These are phyloP conservation scores for Yamadazyma tumulicola DNA, from an alignment of 805 yeast species.

Conservation along the genomic window DNA sequence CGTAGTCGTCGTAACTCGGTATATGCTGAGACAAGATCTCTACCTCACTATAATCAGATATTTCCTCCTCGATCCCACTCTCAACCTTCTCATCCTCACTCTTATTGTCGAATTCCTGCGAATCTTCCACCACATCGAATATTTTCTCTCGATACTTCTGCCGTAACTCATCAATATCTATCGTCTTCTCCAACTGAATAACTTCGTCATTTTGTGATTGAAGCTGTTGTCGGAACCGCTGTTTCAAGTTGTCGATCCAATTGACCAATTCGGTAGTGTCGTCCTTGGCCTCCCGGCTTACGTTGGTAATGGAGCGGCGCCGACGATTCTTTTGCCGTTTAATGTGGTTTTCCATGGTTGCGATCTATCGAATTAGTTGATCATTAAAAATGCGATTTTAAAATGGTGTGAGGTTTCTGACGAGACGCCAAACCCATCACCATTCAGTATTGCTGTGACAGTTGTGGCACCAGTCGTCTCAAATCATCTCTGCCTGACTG, in stretches of 20 bases:
- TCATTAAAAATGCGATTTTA: conserved; percentile 3
- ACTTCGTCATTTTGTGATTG: conserved; percentile 17
- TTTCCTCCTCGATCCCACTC: conserved; percentile 1
- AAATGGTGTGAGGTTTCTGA: too few relatives aligned
- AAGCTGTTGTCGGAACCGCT: conserved; percentile 17
- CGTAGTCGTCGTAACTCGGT: conserved; percentile 7
- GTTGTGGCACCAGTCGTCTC: too few relatives aligned
- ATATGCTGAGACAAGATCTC: conserved; percentile 1
- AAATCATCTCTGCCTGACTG: too few relatives aligned
- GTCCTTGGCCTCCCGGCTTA: not conserved
- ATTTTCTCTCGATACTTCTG: conserved; percentile 17
- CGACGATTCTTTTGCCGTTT: too few relatives aligned
- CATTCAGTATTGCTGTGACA: too few relatives aligned
- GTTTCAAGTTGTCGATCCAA: conserved; percentile 31
- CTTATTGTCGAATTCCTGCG: conserved; percentile 1
- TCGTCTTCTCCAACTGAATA: conserved; percentile 11
- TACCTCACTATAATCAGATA: not conserved
- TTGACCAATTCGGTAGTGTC: conserved; percentile 17
- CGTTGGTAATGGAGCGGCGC: too few relatives aligned
- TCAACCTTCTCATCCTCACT: too few relatives aligned
- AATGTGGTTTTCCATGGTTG: too few relatives aligned
- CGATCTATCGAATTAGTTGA: not conserved
- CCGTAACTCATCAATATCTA: conserved; percentile 18
- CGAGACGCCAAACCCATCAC: too few relatives aligned
- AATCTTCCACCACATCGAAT: conserved; percentile 9